phyloP scores from a whole-genome alignment of 805 yeast genomes.

The Metschnikowia borealis region DNA sequence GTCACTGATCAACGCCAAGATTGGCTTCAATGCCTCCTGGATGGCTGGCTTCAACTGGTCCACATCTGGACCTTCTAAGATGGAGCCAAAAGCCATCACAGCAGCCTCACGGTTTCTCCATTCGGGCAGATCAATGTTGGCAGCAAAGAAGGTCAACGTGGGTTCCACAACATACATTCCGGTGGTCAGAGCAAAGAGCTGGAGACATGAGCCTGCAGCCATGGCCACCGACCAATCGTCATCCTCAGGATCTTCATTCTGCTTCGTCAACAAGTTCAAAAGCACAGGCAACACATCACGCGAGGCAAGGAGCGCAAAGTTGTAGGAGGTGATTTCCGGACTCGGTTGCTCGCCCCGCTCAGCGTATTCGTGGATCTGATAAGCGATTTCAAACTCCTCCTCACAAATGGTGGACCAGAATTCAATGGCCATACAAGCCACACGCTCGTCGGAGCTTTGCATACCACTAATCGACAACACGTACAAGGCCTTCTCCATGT shows the following conservation, averaged over 20 bases:
- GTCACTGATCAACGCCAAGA: conserved; percentile 71
- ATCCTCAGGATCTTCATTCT: conserved; percentile 89
- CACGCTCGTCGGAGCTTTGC: conserved; percentile 79
- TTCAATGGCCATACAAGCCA: conserved; percentile 97
- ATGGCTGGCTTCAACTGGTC: conserved; percentile 64
- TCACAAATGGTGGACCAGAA: conserved; percentile 99
- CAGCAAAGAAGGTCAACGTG: conserved; percentile 77
- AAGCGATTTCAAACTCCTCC: conserved; percentile 80
- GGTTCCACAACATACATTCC: conserved; percentile 84
- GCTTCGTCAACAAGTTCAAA: conserved; percentile 73
- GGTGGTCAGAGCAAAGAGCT: conserved; percentile 86
- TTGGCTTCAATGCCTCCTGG: conserved; percentile 78
- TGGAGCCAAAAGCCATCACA: conserved; percentile 98
- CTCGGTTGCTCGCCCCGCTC: conserved; percentile 26
- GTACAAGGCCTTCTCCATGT: conserved; percentile 95
- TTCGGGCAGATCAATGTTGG: conserved; percentile 48
- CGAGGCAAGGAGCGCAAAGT: conserved; percentile 82
- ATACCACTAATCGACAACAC: conserved; percentile 88
- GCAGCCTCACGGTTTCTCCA: conserved; percentile 97
- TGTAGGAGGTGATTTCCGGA: conserved; percentile 52
- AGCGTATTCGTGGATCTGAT: conserved; percentile 60
- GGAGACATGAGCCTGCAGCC: conserved; percentile 98
- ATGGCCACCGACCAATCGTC: conserved; percentile 97
- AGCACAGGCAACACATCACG: conserved; percentile 85
- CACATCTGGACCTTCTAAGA: conserved; percentile 88